Evolutionary conservation across 2,329 filamentous ascomycete genomes (phyloP).

Genomic region (Elsinoe australis): DNA sequence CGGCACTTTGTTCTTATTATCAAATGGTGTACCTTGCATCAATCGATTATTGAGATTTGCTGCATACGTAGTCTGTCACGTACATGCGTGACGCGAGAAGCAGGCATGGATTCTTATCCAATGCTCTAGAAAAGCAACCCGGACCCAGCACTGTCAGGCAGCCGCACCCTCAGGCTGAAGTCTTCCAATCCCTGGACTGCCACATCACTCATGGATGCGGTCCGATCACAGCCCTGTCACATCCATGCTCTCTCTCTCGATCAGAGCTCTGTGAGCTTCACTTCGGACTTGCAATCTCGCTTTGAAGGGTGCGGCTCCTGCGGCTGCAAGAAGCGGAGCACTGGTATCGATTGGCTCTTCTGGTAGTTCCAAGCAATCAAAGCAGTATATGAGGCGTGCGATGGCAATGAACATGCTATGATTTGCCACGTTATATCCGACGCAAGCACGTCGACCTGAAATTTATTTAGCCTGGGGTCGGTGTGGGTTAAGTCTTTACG

Average conservation of each 20-base stretch:
- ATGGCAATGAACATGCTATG: conserved; percentile 2
- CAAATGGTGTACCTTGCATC: not conserved
- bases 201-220: too few relatives aligned
- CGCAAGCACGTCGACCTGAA: not conserved
- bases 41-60: too few relatives aligned
- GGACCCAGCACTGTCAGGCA: not conserved
- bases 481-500: not conserved
- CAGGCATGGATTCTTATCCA: not conserved
- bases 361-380: not conserved
- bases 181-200: too few relatives aligned
- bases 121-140: not conserved
- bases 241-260: not conserved
- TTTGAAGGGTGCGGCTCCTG: not conserved
- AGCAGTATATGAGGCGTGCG: conserved; percentile 2
- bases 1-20: not conserved
- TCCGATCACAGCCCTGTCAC: conserved; percentile 3
- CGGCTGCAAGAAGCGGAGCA: not conserved
- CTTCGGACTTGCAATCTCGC: not conserved
- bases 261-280: conserved; percentile 1
- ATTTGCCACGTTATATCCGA: conserved; percentile 8
- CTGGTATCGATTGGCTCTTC: not conserved
- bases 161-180: not conserved
- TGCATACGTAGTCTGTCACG: too few relatives aligned
- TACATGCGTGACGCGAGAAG: too few relatives aligned
- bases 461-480: not conserved